Evolutionary conservation across 108 stramenopile species (phyloP).

Genomic region (Cyclotella baltica): DNA sequence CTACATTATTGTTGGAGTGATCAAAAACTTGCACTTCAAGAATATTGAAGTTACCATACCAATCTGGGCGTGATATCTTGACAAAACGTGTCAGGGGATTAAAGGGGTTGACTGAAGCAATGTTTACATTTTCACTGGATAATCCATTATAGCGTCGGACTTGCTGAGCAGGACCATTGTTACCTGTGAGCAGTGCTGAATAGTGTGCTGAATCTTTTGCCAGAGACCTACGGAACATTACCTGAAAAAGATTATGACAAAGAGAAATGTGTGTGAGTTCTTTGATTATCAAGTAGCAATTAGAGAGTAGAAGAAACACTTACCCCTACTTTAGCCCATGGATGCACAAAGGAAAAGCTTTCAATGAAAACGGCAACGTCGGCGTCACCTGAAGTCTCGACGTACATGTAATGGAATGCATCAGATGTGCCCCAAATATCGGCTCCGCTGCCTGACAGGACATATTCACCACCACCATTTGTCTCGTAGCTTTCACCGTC

Average conservation of each 20-base stretch:
- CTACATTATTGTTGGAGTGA: not conserved
- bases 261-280: not conserved
- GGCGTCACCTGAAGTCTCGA: conserved; percentile 49
- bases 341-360: not conserved
- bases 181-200: conserved; percentile 6
- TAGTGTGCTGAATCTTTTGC: conserved; percentile 9
- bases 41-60: not conserved
- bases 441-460: conserved; percentile 29
- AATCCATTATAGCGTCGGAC: conserved; percentile 27
- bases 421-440: conserved; percentile 33
- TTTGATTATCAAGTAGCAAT: not conserved
- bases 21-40: not conserved
- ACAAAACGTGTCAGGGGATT: not conserved
- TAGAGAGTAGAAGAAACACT: not conserved
- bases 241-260: not conserved
- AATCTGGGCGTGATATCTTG: not conserved
- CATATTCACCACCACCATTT: conserved; percentile 26
- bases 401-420: conserved; percentile 48
- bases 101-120: not conserved
- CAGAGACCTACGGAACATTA: conserved; percentile 38
- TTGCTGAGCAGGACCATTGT: conserved; percentile 27
- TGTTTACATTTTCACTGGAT: not conserved
- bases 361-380: conserved; percentile 34
- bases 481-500: conserved; percentile 3
- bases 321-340: conserved; percentile 45